A percentile compares a stretch with the other conserved stretches of the same genome.
Evolutionary conservation across 352 stramenopile species (phyloP).

Genomic region (Globisporangium irregulare): DNA sequence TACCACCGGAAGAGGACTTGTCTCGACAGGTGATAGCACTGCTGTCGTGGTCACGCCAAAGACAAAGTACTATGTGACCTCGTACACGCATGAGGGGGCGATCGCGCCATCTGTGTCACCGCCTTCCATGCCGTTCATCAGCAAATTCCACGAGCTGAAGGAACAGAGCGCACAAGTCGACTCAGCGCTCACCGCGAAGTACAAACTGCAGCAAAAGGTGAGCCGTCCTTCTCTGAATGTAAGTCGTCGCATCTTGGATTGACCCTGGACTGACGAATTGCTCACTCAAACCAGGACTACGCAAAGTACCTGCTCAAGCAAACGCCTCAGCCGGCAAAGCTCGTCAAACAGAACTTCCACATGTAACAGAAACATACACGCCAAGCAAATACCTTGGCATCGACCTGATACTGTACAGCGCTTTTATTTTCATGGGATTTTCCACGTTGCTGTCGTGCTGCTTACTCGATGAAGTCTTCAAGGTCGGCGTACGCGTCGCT

Average conservation of each 20-base stretch:
- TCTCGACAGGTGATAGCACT: conserved; percentile 3
- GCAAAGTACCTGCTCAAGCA: conserved; percentile 45
- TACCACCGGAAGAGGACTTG: background rate
- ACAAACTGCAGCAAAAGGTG: conserved; percentile 49
- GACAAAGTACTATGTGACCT: conserved; percentile 40
- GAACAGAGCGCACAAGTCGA: conserved; percentile 27
- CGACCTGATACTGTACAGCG: conserved; percentile 1
- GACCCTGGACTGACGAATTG: background rate
- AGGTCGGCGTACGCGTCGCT: conserved; percentile 67
- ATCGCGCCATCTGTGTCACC: conserved; percentile 1
- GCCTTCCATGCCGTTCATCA: conserved; percentile 5
- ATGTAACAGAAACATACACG: conserved; percentile 21
- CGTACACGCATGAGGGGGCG: conserved; percentile 24
- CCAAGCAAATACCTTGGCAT: background rate
- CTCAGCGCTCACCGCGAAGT: conserved; percentile 33
- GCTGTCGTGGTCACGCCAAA: conserved; percentile 15
- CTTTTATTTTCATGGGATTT: background rate
- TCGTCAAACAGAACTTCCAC: conserved; percentile 34
- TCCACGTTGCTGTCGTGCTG: background rate
- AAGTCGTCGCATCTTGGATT: background rate
- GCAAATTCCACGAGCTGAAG: conserved; percentile 34
- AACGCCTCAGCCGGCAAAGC: conserved; percentile 25
- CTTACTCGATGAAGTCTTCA: conserved; percentile 76
- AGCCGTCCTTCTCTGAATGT: background rate
- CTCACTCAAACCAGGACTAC: conserved; percentile 28